Base-by-base conservation (phyloP, 208 protist genomes). In the Trypanosoma vivax region DNA sequence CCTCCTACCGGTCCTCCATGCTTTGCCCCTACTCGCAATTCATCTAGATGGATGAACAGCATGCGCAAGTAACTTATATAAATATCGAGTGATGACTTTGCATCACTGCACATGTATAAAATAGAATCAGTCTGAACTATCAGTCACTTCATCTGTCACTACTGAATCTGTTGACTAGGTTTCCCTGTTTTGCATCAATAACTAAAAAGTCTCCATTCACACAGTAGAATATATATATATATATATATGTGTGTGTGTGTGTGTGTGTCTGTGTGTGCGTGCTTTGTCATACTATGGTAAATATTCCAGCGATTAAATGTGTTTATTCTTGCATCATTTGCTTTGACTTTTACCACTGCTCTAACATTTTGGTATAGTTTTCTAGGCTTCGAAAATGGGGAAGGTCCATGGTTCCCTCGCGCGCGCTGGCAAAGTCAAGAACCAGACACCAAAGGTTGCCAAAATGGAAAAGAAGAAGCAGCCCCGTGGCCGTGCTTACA, bases 391-490 rank as follows among this genome's bases (percentile, higher is more conserved):
- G 49, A 83, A 60, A 47, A 95, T 95, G 88, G 97, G 96, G 73
- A 99, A 99, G 83, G 95, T 98, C 56, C 97, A 98, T 96, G 96
- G 97, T 65, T 96, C 94, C 59, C 88, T 99, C 53, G 92, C 96
- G 61, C 95, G 96, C 88, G 97, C 96, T 66, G 97, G 97, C 85
- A 99, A 99, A 88, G 97, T 99, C 64, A 92, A 94, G 73, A 96
- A 96, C 76, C 95, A 98, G 86, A 99, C 97, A 63, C 97, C 96
- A 65, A 98, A 98, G 78, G 94, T 98, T 40, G 73, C 73, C 63
- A 93, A 96, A 61, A 61, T 88, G 72, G 95, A 98, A 73, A 97
- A 98, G 88, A 80, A 90, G 57, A 97, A 97, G 84, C 75, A 87
- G 66, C 76, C 88, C 37, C 83, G 85, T 56, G 96, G 96, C 59